A percentile compares a stretch with the other conserved stretches of the same genome.
Conservation (phyloP, 257 asterid genomes). For the Jaltomata sinuosa region DNA sequence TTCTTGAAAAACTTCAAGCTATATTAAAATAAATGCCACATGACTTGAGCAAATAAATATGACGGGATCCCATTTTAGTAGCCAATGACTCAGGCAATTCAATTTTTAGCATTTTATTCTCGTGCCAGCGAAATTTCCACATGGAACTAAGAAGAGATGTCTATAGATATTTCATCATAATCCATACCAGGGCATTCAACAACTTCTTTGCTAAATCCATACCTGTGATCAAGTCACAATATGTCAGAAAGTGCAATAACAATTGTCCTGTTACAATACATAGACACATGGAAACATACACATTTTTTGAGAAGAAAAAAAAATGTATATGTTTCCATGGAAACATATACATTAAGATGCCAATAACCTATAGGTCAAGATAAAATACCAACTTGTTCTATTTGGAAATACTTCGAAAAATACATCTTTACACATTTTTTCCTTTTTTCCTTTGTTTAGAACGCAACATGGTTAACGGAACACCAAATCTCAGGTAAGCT, state of each 20-base stretch:
- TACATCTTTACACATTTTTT: background rate
- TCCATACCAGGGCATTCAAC: constrained; percentile 85
- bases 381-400: background rate
- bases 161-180: background rate
- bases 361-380: background rate
- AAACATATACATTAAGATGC: background rate
- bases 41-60: background rate
- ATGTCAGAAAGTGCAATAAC: background rate
- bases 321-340: too few relatives aligned
- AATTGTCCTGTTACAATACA: background rate
- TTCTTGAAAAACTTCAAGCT: background rate
- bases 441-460: background rate
- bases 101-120: background rate
- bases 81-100: background rate
- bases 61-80: background rate
- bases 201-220: constrained; percentile 78
- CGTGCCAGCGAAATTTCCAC: background rate
- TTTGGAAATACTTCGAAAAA: background rate
- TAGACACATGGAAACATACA: background rate
- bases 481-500: background rate
- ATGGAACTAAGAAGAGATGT: background rate
- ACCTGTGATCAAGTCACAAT: constrained; percentile 42
- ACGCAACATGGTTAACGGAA: background rate
- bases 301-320: too few relatives aligned
- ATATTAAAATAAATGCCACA: background rate